phyloP scores from a whole-genome alignment of 371 early-diverging fungal species.

The Lichtheimia ornata region DNA sequence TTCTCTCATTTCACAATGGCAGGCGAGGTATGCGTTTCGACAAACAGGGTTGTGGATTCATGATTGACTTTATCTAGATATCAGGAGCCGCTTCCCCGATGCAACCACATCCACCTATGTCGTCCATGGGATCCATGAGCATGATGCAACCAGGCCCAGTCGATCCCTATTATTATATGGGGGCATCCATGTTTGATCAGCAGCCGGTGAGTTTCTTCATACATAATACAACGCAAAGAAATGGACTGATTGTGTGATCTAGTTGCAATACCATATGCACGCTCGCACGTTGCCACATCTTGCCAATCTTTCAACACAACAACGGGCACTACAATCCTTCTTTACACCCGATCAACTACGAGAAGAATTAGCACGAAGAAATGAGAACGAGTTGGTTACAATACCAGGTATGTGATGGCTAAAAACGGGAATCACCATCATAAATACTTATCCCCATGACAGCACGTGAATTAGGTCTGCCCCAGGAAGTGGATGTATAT shows the following conservation, averaged over 20 bases:
- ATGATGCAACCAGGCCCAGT: slow-evolving; percentile 21
- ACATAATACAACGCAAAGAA: background rate
- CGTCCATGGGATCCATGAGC: slow-evolving; percentile 11
- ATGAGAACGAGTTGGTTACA: slow-evolving; percentile 63
- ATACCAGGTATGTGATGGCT: slow-evolving; percentile 49
- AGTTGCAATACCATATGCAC: slow-evolving; percentile 80
- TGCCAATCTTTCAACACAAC: slow-evolving; percentile 70
- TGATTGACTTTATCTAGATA: too few relatives aligned
- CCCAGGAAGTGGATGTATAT: slow-evolving; percentile 48
- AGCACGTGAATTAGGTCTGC: slow-evolving; percentile 63
- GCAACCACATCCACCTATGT: slow-evolving; percentile 23
- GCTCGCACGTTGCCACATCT: slow-evolving; percentile 69
- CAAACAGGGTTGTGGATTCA: too few relatives aligned
- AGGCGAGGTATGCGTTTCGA: too few relatives aligned
- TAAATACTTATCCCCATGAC: background rate
- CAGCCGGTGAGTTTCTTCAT: slow-evolving; percentile 42
- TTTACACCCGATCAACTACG: slow-evolving; percentile 81
- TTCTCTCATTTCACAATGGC: too few relatives aligned
- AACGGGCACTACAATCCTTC: slow-evolving; percentile 77
- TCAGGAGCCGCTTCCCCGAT: too few relatives aligned
- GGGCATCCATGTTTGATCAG: slow-evolving; percentile 29
- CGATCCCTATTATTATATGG: slow-evolving; percentile 45
- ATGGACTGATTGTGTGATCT: slow-evolving; percentile 3
- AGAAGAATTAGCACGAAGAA: slow-evolving; percentile 75
- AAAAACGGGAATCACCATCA: background rate